Percentiles rank a stretch among this genome's conserved stretches.
phyloP scores from a whole-genome alignment of 768 basidiomycete species.

The Lepiota venenata region DNA sequence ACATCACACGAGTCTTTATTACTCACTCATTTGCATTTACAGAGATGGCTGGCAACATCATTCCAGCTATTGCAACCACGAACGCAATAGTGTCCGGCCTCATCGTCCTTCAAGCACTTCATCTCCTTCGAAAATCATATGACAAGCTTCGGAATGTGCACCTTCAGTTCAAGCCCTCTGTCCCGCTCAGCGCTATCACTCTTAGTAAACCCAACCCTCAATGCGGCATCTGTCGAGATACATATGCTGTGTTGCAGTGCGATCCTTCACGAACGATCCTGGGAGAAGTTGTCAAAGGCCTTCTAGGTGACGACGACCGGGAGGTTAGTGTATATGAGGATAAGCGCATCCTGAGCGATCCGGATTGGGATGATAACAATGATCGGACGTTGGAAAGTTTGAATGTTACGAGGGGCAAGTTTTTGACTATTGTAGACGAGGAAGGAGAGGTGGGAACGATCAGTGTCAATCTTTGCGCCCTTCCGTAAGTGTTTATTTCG shows the following conservation, averaged over 20 bases:
- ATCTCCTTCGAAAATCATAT: slow-evolving; percentile 70
- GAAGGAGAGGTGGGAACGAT: slow-evolving; percentile 75
- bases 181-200: slow-evolving; percentile 70
- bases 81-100: slow-evolving; percentile 96
- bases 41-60: slow-evolving; percentile 99
- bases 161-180: slow-evolving; percentile 70
- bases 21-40: slow-evolving; percentile 1
- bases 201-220: slow-evolving; percentile 67
- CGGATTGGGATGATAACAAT: slow-evolving; percentile 91
- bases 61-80: slow-evolving; percentile 98
- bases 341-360: slow-evolving; percentile 82
- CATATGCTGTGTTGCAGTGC: slow-evolving; percentile 71
- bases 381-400: slow-evolving; percentile 79
- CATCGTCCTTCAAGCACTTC: slow-evolving; percentile 90
- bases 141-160: slow-evolving; percentile 69
- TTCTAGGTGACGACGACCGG: slow-evolving; percentile 55
- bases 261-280: slow-evolving; percentile 70
- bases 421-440: slow-evolving; percentile 87
- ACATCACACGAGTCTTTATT: neutral
- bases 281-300: slow-evolving; percentile 64
- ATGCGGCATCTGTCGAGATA: slow-evolving; percentile 87
- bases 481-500: slow-evolving; percentile 59
- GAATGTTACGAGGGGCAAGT: slow-evolving; percentile 78
- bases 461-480: slow-evolving; percentile 59
- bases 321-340: slow-evolving; percentile 87